These are phyloP conservation scores for Sporothrix inflata DNA, from an alignment of 2,329 filamentous ascomycete species.

Conservation along the genomic window DNA sequence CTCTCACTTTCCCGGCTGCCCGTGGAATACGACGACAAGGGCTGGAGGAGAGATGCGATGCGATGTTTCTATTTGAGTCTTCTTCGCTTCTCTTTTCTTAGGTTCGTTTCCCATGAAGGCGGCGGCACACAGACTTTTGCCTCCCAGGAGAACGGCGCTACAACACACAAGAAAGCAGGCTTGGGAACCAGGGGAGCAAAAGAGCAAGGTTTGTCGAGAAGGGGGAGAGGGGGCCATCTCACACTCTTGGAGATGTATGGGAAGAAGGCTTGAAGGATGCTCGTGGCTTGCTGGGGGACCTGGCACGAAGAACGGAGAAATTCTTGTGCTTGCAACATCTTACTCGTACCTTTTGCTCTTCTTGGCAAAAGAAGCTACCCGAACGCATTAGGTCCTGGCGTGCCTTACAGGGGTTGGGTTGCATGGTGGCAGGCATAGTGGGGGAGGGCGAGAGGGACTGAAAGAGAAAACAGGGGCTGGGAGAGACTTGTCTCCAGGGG, in stretches of 20 bases:
- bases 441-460: conserved; percentile 13
- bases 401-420: conserved; percentile 28
- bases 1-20: background rate
- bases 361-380: background rate
- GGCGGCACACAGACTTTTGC: background rate
- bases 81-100: background rate
- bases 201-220: conserved; percentile 12
- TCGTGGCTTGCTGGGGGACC: background rate
- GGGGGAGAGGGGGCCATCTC: background rate
- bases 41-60: background rate
- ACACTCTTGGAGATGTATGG: conserved; percentile 1
- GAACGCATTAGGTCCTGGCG: conserved; percentile 23
- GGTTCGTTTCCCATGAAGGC: background rate
- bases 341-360: background rate
- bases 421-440: conserved; percentile 20
- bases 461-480: conserved; percentile 9
- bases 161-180: conserved; percentile 4
- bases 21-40: background rate
- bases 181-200: conserved; percentile 23
- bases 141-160: conserved; percentile 11
- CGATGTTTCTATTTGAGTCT: background rate
- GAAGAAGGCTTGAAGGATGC: background rate
- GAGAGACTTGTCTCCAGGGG: conserved; percentile 5
- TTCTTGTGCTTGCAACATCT: background rate
- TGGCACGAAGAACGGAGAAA: conserved; percentile 10